Conservation (phyloP, 352 stramenopile genomes). For the Pythium pyrilobum region DNA sequence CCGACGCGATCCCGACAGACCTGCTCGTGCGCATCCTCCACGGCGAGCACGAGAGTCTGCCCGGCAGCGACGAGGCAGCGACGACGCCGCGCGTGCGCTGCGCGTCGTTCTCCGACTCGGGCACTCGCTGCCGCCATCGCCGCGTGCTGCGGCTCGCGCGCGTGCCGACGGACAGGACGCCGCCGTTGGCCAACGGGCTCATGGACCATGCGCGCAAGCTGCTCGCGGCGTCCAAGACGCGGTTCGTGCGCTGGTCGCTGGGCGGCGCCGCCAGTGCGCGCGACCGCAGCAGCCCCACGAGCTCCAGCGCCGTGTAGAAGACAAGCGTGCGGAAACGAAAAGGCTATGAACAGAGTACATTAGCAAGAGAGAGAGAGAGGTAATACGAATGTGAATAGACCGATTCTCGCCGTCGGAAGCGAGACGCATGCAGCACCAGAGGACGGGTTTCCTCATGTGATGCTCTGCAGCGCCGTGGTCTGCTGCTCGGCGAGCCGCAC, state of each 20-base stretch:
- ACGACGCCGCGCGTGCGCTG: neutral
- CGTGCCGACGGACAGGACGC: neutral
- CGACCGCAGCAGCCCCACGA: too few species aligned
- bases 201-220: constrained; percentile 9
- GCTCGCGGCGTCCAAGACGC: constrained; percentile 3
- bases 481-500: constrained; percentile 69
- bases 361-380: too few species aligned
- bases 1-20: constrained; percentile 27
- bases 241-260: constrained; percentile 1
- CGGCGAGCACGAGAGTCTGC: neutral
- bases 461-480: constrained; percentile 60
- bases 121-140: too few species aligned
- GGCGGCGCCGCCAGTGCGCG: too few species aligned
- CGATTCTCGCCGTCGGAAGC: too few species aligned
- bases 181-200: neutral
- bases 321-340: too few species aligned
- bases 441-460: too few species aligned
- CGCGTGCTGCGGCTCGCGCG: constrained; percentile 6
- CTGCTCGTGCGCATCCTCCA: constrained; percentile 21
- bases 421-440: too few species aligned
- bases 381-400: too few species aligned
- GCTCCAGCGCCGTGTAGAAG: too few species aligned
- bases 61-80: neutral
- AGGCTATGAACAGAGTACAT: too few species aligned
- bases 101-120: too few species aligned